Evolutionary conservation across 768 basidiomycete species (phyloP).

Genomic region (Lentinula lateritia): DNA sequence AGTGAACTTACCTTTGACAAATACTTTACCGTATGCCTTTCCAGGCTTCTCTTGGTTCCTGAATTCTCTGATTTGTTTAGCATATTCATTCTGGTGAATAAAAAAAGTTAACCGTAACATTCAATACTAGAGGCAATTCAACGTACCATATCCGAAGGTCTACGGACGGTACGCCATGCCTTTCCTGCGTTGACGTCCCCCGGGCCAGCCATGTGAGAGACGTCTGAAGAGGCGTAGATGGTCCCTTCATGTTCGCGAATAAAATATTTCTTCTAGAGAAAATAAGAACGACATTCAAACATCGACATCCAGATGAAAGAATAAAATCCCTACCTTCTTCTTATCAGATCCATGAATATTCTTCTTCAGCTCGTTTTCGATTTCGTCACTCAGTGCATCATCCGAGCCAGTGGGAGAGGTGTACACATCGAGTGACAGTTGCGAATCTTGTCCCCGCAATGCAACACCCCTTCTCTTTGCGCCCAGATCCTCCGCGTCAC

Average conservation of each 20-base stretch:
- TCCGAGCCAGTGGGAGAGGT: constrained; percentile 33
- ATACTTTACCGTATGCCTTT: constrained; percentile 88
- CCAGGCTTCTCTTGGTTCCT: constrained; percentile 70
- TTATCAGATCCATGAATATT: constrained; percentile 33
- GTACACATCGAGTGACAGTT: constrained; percentile 26
- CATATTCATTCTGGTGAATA: constrained; percentile 76
- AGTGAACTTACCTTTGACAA: constrained; percentile 70
- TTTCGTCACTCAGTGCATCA: constrained; percentile 60
- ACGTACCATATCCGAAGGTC: constrained; percentile 95
- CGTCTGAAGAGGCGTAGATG: constrained; percentile 77
- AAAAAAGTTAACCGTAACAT: constrained; percentile 4
- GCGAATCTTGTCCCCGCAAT: constrained; percentile 23
- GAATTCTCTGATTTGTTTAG: constrained; percentile 83
- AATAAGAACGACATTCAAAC: constrained; percentile 8
- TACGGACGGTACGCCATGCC: constrained; percentile 83
- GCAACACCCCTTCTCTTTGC: constrained; percentile 23
- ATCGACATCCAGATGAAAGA: background rate
- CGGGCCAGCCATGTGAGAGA: constrained; percentile 65
- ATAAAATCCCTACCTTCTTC: constrained; percentile 33
- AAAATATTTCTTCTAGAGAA: constrained; percentile 61
- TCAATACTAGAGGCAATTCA: constrained; percentile 14
- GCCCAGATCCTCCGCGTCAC: constrained; percentile 52
- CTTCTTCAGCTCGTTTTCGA: constrained; percentile 64
- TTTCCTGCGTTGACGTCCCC: constrained; percentile 79
- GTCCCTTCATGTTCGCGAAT: constrained; percentile 71